Evolutionary conservation across 805 yeast genomes (phyloP).

Genomic region (Metschnikowia rubicola): DNA sequence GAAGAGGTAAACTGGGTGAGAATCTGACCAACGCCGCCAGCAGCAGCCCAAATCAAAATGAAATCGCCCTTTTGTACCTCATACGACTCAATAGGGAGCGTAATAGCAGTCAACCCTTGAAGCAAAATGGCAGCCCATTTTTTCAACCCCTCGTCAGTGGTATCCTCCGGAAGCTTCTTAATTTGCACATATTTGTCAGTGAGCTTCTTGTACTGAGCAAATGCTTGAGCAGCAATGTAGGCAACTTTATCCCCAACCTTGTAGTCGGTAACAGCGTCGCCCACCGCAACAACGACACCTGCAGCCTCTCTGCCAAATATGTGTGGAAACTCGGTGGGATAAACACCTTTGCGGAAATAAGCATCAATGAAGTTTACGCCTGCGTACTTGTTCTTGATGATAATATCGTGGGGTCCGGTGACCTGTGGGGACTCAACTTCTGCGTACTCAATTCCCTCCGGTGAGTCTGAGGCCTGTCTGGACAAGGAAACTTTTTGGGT

Average conservation of each 20-base stretch:
- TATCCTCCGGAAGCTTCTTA: constrained; percentile 39
- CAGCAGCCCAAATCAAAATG: constrained; percentile 85
- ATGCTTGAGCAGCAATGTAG: constrained; percentile 48
- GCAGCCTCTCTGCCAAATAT: constrained; percentile 71
- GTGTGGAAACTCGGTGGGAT: constrained; percentile 58
- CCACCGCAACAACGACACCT: constrained; percentile 66
- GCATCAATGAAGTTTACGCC: constrained; percentile 84
- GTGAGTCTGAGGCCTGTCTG: constrained; percentile 50
- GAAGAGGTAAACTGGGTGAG: constrained; percentile 59
- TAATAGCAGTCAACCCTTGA: constrained; percentile 78
- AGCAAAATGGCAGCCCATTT: constrained; percentile 57
- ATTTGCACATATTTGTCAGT: constrained; percentile 24
- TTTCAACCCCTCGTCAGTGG: constrained; percentile 49
- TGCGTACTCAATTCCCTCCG: constrained; percentile 57
- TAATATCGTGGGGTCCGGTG: constrained; percentile 48
- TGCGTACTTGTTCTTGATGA: constrained; percentile 69
- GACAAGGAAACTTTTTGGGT: constrained; percentile 56
- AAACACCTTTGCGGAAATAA: constrained; percentile 77
- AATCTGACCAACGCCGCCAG: constrained; percentile 88
- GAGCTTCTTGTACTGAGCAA: constrained; percentile 70
- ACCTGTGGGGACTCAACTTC: constrained; percentile 60
- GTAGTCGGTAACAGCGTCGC: constrained; percentile 51
- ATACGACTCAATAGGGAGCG: constrained; percentile 66
- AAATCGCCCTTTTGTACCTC: constrained; percentile 65
- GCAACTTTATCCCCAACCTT: constrained; percentile 71